Percentiles rank a stretch among this genome's conserved stretches.
These are phyloP conservation scores for Podaxis mareebaensis DNA, from an alignment of 768 basidiomycete species.

Conservation along the genomic window DNA sequence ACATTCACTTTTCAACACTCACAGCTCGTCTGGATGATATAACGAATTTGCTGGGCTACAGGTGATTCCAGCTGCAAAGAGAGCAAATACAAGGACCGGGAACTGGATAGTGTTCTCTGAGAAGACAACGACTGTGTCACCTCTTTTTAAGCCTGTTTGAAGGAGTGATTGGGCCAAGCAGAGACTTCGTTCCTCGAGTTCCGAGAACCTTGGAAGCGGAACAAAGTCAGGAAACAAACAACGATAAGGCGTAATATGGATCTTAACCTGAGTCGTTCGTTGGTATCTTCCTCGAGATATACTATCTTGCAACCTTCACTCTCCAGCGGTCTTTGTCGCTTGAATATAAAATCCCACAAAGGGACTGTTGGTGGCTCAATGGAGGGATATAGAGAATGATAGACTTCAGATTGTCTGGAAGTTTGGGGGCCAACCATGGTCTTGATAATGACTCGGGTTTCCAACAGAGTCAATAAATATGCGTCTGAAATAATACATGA, in stretches of 20 bases:
- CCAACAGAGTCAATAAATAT: neutral
- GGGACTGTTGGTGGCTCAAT: neutral
- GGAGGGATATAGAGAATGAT: neutral
- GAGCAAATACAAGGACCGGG: neutral
- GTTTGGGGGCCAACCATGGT: neutral
- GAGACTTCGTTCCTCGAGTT: neutral
- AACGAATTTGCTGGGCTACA: slow-evolving; percentile 5
- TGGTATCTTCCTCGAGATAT: slow-evolving; percentile 6
- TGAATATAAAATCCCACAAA: slow-evolving; percentile 9
- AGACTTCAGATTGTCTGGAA: neutral
- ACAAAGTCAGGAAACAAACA: neutral
- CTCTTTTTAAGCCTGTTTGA: neutral
- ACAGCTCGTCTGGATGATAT: slow-evolving; percentile 8
- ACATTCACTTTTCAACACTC: neutral
- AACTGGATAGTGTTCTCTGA: slow-evolving; percentile 8
- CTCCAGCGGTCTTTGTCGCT: neutral
- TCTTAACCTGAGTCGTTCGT: neutral
- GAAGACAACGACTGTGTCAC: slow-evolving; percentile 3
- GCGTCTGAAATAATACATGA: neutral
- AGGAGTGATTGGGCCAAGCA: neutral
- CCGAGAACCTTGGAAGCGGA: neutral
- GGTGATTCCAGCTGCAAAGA: neutral
- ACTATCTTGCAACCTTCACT: neutral
- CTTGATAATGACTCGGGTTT: neutral
- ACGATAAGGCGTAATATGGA: neutral